Evolutionary conservation across 352 stramenopile species (phyloP).

Genomic region (Aphanomyces stellatus): DNA sequence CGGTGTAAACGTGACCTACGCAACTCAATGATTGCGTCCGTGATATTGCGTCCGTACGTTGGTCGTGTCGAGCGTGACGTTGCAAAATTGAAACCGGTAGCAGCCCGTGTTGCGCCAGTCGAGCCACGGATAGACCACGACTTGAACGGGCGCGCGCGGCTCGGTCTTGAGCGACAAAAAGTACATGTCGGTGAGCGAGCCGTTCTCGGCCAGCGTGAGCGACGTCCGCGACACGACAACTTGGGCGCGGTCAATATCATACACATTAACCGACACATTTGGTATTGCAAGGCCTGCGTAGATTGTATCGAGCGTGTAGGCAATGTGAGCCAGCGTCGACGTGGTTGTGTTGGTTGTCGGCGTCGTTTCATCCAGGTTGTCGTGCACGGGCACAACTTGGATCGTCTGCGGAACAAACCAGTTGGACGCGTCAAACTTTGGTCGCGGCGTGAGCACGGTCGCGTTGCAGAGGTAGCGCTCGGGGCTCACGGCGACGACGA

Average conservation of each 20-base stretch:
- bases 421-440: slow-evolving; percentile 58
- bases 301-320: slow-evolving; percentile 57
- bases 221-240: slow-evolving; percentile 50
- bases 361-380: slow-evolving; percentile 49
- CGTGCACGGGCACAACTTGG: slow-evolving; percentile 38
- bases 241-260: slow-evolving; percentile 47
- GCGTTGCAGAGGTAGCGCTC: slow-evolving; percentile 72
- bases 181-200: slow-evolving; percentile 32
- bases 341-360: slow-evolving; percentile 35
- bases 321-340: slow-evolving; percentile 50
- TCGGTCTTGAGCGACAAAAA: slow-evolving; percentile 47
- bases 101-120: slow-evolving; percentile 47
- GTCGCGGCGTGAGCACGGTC: slow-evolving; percentile 59
- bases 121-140: slow-evolving; percentile 58
- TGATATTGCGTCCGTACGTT: background rate
- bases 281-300: slow-evolving; percentile 37
- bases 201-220: slow-evolving; percentile 54
- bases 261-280: slow-evolving; percentile 36
- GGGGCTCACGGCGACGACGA: slow-evolving; percentile 49
- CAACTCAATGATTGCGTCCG: slow-evolving; percentile 18
- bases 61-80: slow-evolving; percentile 40
- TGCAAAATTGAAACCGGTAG: slow-evolving; percentile 66
- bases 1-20: slow-evolving; percentile 50
- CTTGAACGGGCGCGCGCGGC: slow-evolving; percentile 45
- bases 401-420: slow-evolving; percentile 59